phyloP scores from a whole-genome alignment of 164 flowering plant species.

The Cinnamomum chago region DNA sequence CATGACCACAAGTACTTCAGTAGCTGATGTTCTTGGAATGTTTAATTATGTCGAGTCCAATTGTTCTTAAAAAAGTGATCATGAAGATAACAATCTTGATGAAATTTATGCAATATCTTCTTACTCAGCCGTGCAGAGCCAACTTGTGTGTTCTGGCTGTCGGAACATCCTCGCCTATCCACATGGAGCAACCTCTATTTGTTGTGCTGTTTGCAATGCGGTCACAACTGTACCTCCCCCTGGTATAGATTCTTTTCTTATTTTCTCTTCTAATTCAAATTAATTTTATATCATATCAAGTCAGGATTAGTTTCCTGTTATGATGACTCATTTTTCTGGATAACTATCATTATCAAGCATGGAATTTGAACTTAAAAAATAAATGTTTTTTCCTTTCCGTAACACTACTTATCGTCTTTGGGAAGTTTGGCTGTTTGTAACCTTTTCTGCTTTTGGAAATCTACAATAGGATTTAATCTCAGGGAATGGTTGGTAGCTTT shows the following conservation, averaged over 20 bases:
- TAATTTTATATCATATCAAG: too few relatives aligned
- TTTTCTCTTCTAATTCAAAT: too few relatives aligned
- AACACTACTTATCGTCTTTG: too few relatives aligned
- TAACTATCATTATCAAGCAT: too few relatives aligned
- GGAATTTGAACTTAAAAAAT: too few relatives aligned
- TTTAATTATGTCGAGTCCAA: background rate
- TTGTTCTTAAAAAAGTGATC: background rate
- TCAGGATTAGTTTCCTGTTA: too few relatives aligned
- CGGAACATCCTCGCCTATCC: constrained; percentile 78
- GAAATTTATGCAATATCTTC: background rate
- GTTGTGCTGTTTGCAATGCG: constrained; percentile 95
- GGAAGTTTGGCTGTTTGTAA: too few relatives aligned
- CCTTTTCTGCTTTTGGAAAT: too few relatives aligned
- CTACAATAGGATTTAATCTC: too few relatives aligned
- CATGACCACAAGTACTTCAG: background rate
- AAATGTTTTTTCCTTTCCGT: too few relatives aligned
- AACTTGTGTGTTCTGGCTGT: constrained; percentile 94
- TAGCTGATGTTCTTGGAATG: background rate
- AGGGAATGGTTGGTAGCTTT: too few relatives aligned
- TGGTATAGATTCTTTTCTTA: constrained; percentile 34
- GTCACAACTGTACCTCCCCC: constrained; percentile 91
- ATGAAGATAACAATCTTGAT: background rate
- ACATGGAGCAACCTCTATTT: constrained; percentile 81
- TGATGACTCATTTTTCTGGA: too few relatives aligned
- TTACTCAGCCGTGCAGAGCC: constrained; percentile 65